A percentile compares a stretch with the other conserved stretches of the same genome.
These are phyloP conservation scores for Xylaria sp. DNA, from an alignment of 2,329 filamentous ascomycete species.

Conservation along the genomic window DNA sequence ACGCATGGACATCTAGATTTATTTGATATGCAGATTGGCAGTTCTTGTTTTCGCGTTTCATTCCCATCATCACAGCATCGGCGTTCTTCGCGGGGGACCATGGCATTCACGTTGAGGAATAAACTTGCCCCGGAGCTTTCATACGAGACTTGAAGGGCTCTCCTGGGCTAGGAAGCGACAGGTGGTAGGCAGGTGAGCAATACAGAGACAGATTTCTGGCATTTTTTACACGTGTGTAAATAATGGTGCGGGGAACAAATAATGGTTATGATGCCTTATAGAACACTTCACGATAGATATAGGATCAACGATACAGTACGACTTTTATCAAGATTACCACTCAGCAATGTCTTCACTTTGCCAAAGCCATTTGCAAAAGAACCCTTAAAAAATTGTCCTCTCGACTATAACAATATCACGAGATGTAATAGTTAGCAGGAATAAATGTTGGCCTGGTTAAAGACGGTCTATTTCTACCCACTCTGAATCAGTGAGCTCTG, in stretches of 20 bases:
- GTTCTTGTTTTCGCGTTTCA: slow-evolving; percentile 19
- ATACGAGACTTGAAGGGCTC: slow-evolving; percentile 26
- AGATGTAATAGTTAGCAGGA: neutral
- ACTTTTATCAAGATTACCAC: slow-evolving; percentile 4
- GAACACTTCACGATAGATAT: slow-evolving; percentile 22
- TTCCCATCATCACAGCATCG: slow-evolving; percentile 37
- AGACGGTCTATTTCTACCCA: too few relatives aligned
- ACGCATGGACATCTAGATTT: slow-evolving; percentile 29
- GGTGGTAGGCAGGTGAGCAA: neutral
- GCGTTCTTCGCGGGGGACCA: slow-evolving; percentile 33
- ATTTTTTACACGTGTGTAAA: slow-evolving; percentile 6
- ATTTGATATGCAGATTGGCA: slow-evolving; percentile 31
- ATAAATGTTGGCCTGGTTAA: neutral
- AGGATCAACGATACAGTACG: slow-evolving; percentile 17
- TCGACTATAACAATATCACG: neutral
- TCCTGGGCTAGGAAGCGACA: slow-evolving; percentile 2
- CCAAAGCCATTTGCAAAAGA: neutral
- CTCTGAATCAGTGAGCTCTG: too few relatives aligned
- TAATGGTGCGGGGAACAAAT: slow-evolving; percentile 6
- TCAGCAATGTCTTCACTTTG: neutral
- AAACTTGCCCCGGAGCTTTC: slow-evolving; percentile 19
- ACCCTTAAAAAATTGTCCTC: neutral
- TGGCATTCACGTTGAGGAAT: slow-evolving; percentile 23
- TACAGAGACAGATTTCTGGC: neutral
- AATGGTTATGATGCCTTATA: neutral